Conservation (phyloP, 2,329 filamentous ascomycete species). For the Teratosphaeria viscida region DNA sequence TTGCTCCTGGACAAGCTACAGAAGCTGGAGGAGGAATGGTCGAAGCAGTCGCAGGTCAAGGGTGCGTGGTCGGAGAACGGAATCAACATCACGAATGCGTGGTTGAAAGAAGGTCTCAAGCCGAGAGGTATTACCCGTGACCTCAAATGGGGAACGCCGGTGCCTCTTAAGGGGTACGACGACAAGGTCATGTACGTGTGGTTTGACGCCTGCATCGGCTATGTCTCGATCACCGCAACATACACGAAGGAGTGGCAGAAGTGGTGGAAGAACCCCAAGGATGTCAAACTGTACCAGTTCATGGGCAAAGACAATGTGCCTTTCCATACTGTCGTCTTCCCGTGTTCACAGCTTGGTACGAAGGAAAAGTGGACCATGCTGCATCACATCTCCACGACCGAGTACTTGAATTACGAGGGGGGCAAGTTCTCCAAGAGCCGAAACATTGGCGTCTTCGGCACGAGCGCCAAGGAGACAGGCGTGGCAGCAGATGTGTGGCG, state of each 20-base stretch:
- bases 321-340: constrained; percentile 88
- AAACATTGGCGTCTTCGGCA: constrained; percentile 83
- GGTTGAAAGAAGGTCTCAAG: constrained; percentile 75
- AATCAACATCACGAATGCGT: constrained; percentile 64
- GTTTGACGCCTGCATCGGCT: constrained; percentile 90
- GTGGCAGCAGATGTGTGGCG: constrained; percentile 83
- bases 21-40: constrained; percentile 67
- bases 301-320: constrained; percentile 87
- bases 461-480: constrained; percentile 77
- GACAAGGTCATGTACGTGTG: constrained; percentile 84
- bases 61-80: constrained; percentile 70
- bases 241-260: constrained; percentile 85
- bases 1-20: constrained; percentile 78
- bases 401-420: constrained; percentile 79
- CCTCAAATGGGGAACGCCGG: constrained; percentile 73
- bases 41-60: constrained; percentile 59
- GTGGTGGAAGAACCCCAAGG: constrained; percentile 86
- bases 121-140: constrained; percentile 85
- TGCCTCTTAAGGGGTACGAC: constrained; percentile 51
- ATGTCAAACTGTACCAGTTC: constrained; percentile 87
- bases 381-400: constrained; percentile 77
- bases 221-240: constrained; percentile 86
- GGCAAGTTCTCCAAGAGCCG: constrained; percentile 91
- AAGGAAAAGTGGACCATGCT: constrained; percentile 81
- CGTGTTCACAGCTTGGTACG: constrained; percentile 74